Evolutionary conservation across 805 yeast species (phyloP), one percentile per base, ranked within the genome.

Genomic region (Metschnikowia cubensis): DNA sequence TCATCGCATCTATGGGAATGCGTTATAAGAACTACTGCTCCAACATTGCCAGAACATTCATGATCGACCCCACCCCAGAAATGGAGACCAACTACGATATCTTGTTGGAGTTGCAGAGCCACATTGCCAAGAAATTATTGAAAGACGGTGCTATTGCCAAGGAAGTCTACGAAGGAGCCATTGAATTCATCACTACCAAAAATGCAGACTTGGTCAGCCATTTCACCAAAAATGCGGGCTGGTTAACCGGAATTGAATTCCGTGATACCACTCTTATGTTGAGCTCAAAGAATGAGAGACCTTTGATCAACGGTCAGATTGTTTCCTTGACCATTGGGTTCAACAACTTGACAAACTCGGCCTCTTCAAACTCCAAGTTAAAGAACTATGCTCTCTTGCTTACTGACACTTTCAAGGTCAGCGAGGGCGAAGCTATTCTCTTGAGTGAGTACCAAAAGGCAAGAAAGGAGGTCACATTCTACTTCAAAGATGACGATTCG

Each of bases 11-110:
- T 2, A 70, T 94, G 53, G 97, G 96, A 48, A 75, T 92, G 53
- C 81, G 96, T 60, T 92, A 90, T 71, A 88, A 84, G 63, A 83
- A 87, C 42, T 92, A 92, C 69, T 89, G 96, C 66, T 87, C 97
- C 6, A 89, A 87, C 59, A 73, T 92, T 42, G 91, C 86, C 7
- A 80, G 98, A 67, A 87, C 97, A 0, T 92, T 88, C 59, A 75
- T 92, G 64, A 88, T 92, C 61, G 96, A 89, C 64, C 97, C 97
- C 10, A 77, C 95, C 3, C 79, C 81, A 46, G 85, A 83, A 55
- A 83, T 89, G 75, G 92, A 87, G 57, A 70, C 75, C 47, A 85
- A 87, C 66, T 92, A 92, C 67, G 92, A 86, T 53, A 82, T 87
- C 59, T 73, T 91, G 57, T 67, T 88, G 49, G 76, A 76, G 44